phyloP scores from a whole-genome alignment of 345 rosid species.

The Eucalyptus erythrocorys region DNA sequence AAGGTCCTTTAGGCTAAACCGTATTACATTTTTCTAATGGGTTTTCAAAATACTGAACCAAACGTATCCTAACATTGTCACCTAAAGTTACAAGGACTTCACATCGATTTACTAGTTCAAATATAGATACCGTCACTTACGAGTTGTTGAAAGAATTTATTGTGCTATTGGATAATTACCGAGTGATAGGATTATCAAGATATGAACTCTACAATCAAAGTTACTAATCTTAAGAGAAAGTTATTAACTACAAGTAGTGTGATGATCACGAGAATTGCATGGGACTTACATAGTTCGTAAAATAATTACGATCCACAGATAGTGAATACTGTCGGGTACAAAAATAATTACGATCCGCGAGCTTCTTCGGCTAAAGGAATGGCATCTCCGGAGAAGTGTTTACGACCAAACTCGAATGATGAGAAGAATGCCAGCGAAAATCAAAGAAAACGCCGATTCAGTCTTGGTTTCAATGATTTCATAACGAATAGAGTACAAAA shows the following conservation, averaged over 20 bases:
- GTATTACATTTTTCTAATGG: no score
- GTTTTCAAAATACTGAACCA: no score
- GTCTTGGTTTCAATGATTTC: no score
- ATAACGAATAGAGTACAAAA: no score
- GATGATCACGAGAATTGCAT: rapidly evolving
- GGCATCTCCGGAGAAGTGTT: no score
- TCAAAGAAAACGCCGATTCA: no score
- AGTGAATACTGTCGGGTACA: rapidly evolving
- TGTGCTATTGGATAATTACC: neutral
- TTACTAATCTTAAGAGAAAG: neutral
- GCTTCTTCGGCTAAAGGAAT: no score
- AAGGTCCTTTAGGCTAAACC: no score
- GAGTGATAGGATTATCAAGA: neutral
- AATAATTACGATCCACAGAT: neutral
- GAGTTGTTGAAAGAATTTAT: neutral
- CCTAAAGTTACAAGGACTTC: neutral
- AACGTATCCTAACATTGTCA: no score
- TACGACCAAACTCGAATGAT: no score
- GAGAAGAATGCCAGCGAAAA: no score
- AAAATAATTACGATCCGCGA: rapidly evolving
- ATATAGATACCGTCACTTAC: neutral
- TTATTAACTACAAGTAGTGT: neutral
- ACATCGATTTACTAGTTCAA: no score
- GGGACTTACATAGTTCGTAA: neutral
- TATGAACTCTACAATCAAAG: neutral